These are phyloP conservation scores for Dothistroma pini DNA, from an alignment of 2,329 filamentous ascomycete species.

Conservation along the genomic window DNA sequence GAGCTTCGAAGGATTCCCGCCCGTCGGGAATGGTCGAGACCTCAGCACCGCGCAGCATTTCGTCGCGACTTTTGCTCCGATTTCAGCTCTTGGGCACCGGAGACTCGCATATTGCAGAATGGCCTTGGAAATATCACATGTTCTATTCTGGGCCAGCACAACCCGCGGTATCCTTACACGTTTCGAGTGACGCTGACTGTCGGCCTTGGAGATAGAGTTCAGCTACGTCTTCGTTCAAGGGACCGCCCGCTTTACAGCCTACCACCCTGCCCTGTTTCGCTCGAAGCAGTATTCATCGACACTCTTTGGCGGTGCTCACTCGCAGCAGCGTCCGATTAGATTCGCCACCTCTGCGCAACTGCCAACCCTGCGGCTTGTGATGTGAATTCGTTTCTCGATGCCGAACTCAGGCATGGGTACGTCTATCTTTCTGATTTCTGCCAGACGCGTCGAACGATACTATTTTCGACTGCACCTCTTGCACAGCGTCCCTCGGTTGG, in stretches of 20 bases:
- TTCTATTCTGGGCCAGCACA: not conserved
- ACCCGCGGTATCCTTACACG: not conserved
- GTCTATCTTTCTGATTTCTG: conserved; percentile 2
- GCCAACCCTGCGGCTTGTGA: not conserved
- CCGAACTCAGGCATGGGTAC: conserved; percentile 1
- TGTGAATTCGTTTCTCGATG: conserved; percentile 1
- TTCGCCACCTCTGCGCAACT: conserved; percentile 3
- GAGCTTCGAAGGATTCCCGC: not conserved
- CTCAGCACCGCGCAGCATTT: not conserved
- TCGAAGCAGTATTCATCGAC: conserved; percentile 8
- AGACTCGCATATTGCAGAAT: not conserved
- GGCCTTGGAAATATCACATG: not conserved
- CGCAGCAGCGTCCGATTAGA: not conserved
- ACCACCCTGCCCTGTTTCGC: conserved; percentile 10
- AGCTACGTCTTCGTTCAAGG: conserved; percentile 3
- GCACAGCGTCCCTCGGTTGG: conserved; percentile 24
- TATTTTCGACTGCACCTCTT: not conserved
- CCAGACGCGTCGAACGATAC: not conserved
- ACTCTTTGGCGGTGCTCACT: not conserved
- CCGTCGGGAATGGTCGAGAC: not conserved
- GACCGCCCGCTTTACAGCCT: conserved; percentile 2
- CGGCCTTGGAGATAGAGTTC: not conserved
- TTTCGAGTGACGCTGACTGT: not conserved
- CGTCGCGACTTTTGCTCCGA: not conserved
- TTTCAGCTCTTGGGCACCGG: not conserved